Conservation (phyloP, 352 stramenopile genomes). For the Globisporangium spinosum region DNA sequence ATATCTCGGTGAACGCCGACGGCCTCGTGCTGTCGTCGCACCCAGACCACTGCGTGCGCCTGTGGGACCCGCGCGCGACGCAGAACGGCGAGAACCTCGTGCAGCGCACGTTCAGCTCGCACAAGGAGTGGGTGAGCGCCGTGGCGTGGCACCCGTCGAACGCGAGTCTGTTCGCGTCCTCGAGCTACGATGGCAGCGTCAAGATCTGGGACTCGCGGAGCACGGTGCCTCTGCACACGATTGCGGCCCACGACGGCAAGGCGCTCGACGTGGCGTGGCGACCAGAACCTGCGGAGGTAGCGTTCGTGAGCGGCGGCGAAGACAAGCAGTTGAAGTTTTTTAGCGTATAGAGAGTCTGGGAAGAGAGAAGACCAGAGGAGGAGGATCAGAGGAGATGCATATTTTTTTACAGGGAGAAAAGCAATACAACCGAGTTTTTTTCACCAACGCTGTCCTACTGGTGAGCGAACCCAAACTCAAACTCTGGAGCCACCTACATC, state of each 20-base stretch:
- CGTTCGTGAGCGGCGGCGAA: conserved; percentile 75
- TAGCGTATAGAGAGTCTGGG: conserved; percentile 50
- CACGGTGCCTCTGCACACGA: conserved; percentile 71
- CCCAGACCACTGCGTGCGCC: conserved; percentile 70
- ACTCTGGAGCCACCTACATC: too few relatives aligned
- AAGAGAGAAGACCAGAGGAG: neutral
- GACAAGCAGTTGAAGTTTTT: conserved; percentile 88
- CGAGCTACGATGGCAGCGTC: conserved; percentile 71
- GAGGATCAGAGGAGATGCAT: neutral
- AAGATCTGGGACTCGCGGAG: conserved; percentile 83
- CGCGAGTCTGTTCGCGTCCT: conserved; percentile 66
- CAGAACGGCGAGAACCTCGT: conserved; percentile 69
- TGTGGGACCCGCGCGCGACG: conserved; percentile 77
- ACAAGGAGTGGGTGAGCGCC: conserved; percentile 82
- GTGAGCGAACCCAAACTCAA: too few relatives aligned
- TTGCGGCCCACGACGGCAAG: conserved; percentile 75
- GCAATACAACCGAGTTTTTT: neutral
- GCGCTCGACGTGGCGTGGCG: conserved; percentile 64
- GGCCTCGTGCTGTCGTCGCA: conserved; percentile 75
- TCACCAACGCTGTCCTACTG: neutral
- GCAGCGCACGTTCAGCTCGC: conserved; percentile 78
- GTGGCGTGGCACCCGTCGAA: conserved; percentile 62
- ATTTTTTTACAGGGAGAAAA: conserved; percentile 7
- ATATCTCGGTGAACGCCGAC: conserved; percentile 59
- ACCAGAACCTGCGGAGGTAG: conserved; percentile 27